phyloP scores from a whole-genome alignment of 2,329 filamentous ascomycete species.

The Penicillium expansum region DNA sequence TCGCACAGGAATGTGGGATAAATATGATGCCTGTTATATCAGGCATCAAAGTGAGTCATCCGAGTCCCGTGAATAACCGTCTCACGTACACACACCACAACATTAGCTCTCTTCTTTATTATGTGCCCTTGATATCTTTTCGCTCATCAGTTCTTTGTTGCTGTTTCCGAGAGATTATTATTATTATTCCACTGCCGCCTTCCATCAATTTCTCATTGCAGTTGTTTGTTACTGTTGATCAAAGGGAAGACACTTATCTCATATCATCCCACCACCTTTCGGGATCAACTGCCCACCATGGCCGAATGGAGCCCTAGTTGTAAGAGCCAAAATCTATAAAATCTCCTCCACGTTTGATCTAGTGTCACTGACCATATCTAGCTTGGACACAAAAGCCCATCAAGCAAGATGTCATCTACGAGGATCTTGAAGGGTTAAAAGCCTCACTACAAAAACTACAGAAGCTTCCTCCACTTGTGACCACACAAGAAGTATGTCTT shows the following conservation, averaged over 20 bases:
- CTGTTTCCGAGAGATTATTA: not conserved
- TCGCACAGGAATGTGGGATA: not conserved
- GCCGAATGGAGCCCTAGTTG: constrained; percentile 32
- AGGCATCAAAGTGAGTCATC: constrained; percentile 6
- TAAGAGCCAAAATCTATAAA: constrained; percentile 13
- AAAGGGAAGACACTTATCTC: not conserved
- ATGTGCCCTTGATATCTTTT: not conserved
- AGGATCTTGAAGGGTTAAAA: constrained; percentile 41
- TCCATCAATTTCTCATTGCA: not conserved
- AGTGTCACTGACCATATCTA: constrained; percentile 6
- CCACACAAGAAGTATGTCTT: constrained; percentile 42
- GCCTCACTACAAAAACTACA: constrained; percentile 43
- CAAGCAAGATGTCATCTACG: constrained; percentile 48
- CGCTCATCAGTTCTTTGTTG: not conserved
- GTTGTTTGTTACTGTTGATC: not conserved
- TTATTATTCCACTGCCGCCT: not conserved
- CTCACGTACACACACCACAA: not conserved
- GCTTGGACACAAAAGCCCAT: constrained; percentile 48
- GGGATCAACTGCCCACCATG: constrained; percentile 17
- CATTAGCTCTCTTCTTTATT: constrained; percentile 1
- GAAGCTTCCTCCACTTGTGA: constrained; percentile 48
- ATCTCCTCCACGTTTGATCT: not conserved
- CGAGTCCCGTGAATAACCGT: not conserved
- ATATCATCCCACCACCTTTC: not conserved
- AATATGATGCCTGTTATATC: not conserved